Evolutionary conservation across 202 grass and related monocot genomes (phyloP), one percentile per base, ranked within the genome.

Genomic region (Thinopyrum obtusiflorum): DNA sequence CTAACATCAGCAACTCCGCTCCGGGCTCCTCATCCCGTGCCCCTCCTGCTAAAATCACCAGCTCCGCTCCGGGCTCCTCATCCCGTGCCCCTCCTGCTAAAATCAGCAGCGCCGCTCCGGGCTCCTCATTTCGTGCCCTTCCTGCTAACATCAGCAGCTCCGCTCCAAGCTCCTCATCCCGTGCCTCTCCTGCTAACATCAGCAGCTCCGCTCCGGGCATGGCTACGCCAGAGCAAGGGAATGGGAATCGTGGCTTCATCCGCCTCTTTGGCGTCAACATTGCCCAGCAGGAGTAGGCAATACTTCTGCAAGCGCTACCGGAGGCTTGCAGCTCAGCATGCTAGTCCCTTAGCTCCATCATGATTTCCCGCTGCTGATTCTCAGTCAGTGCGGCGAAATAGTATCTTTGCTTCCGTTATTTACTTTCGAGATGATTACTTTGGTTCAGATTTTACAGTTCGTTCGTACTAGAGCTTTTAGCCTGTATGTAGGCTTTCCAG

Each of bases 261-360:
- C 71, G 9, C 33, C 63, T 78, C 63, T 86, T 89, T 36, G 78
- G 83, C 5, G 13, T 42, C 39, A 1, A 64, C 51, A 55, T 86
- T 12, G 63, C 11, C 14, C 37, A 1, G 1, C 15, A 24, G 25
- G 70, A 82, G 26, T 64, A 79, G 53, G n/a, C 28, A 27, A 62
- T 83, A 8, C 25, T 83, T 70, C 4, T 73, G 67, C 1, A 11
- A 14, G n/a, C 62, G 53, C 17, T 78, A 9, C 39, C 61, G 27
- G n/a, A 64, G 4, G n/a, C n/a, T 70, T 37, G 46, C 33, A 47
- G 33, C 27, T 71, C 53, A 77, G 35, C 35, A 35, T 44, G 26
- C 53, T 74, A 79, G 60, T 40, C 33, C 76, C 8, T 61, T 39
- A 32, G 27, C 27, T n/a, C 63, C 17, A 42, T n/a, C 61, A 13